Evolutionary conservation across 306 rosid species (phyloP).

Genomic region (Sindora glabra): DNA sequence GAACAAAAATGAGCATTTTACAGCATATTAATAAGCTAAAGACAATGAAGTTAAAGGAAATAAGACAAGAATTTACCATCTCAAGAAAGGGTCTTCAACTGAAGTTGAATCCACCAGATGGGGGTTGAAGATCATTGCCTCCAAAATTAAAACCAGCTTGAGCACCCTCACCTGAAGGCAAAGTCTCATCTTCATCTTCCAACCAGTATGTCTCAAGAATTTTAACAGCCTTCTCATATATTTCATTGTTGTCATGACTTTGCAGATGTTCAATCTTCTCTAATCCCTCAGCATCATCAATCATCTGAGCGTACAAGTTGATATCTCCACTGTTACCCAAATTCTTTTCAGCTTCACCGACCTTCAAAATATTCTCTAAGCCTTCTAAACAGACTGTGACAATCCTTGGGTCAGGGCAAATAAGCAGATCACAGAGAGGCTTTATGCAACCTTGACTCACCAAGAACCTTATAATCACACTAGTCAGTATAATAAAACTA

Average conservation of each 20-base stretch:
- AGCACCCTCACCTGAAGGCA: constrained; percentile 53
- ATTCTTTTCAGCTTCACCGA: constrained; percentile 78
- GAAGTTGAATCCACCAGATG: constrained; percentile 85
- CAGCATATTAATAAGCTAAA: neutral
- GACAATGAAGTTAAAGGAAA: neutral
- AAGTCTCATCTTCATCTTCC: constrained; percentile 83
- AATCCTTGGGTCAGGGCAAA: constrained; percentile 91
- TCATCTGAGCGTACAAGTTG: constrained; percentile 70
- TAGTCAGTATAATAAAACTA: neutral
- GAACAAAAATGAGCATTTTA: neutral
- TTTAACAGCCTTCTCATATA: constrained; percentile 88
- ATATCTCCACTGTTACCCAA: constrained; percentile 56
- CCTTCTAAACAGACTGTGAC: constrained; percentile 91
- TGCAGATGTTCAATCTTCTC: constrained; percentile 87
- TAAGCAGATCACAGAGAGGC: constrained; percentile 82
- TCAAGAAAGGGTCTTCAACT: constrained; percentile 48
- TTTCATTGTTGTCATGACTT: constrained; percentile 89
- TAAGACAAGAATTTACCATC: constrained; percentile 16
- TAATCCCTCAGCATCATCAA: constrained; percentile 86
- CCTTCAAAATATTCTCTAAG: constrained; percentile 77
- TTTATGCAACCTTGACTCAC: constrained; percentile 76
- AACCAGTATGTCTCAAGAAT: constrained; percentile 87
- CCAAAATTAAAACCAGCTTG: constrained; percentile 66
- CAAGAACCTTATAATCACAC: constrained; percentile 47
- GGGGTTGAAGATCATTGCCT: constrained; percentile 57